Percentiles rank a stretch among this genome's conserved stretches.
phyloP scores from a whole-genome alignment of 2,329 filamentous ascomycete genomes.

The Exophiala dermatitidis region DNA sequence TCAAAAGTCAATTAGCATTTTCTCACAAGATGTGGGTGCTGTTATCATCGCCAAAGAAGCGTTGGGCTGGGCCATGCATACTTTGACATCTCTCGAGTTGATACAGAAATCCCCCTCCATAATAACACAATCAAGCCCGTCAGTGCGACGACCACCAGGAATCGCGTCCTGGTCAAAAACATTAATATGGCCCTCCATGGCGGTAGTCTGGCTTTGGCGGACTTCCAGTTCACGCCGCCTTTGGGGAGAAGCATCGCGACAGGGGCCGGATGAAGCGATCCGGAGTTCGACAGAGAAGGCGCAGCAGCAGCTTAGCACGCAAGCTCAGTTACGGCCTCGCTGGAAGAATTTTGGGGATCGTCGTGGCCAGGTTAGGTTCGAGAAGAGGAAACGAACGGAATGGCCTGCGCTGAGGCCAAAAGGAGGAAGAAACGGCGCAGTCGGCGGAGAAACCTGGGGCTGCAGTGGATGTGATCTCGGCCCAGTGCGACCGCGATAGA shows the following conservation, averaged over 20 bases:
- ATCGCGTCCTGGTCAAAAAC: constrained; percentile 67
- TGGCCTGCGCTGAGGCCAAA: constrained; percentile 15
- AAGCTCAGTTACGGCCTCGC: constrained; percentile 8
- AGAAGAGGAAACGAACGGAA: constrained; percentile 17
- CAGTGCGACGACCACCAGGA: constrained; percentile 66
- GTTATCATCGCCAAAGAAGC: background rate
- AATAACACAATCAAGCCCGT: constrained; percentile 67
- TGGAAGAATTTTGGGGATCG: constrained; percentile 15
- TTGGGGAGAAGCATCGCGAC: constrained; percentile 78
- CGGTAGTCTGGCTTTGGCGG: constrained; percentile 70
- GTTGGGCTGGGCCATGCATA: constrained; percentile 36
- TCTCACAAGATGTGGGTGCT: background rate
- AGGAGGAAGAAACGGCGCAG: constrained; percentile 2
- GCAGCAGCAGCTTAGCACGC: background rate
- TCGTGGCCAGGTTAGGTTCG: constrained; percentile 19
- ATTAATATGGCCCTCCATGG: constrained; percentile 64
- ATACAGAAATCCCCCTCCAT: constrained; percentile 78
- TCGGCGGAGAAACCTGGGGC: background rate
- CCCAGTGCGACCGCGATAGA: background rate
- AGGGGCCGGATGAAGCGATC: background rate
- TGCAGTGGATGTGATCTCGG: background rate
- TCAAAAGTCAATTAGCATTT: constrained; percentile 8
- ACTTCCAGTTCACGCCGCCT: constrained; percentile 87
- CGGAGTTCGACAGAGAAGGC: constrained; percentile 1
- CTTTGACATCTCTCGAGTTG: constrained; percentile 86